A percentile compares a stretch with the other conserved stretches of the same genome.
Evolutionary conservation across 345 rosid genomes (phyloP).

Genomic region (Acer saccharum): DNA sequence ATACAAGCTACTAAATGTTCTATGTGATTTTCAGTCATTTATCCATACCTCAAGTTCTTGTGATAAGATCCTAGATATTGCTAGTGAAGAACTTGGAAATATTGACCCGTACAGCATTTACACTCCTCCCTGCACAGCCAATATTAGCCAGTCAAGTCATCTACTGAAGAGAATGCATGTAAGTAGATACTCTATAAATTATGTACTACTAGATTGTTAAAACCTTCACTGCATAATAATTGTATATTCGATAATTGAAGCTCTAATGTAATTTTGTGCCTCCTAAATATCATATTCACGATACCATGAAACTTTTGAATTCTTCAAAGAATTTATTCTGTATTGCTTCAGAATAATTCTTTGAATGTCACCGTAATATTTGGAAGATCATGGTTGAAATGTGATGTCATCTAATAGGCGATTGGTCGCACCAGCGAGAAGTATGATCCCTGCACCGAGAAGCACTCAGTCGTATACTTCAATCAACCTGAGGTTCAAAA

Average conservation of each 20-base stretch:
- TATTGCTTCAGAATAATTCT: neutral
- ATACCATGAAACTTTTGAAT: neutral
- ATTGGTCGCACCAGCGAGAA: conserved; percentile 60
- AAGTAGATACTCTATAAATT: conserved; percentile 27
- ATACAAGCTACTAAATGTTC: conserved; percentile 56
- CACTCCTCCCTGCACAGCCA: conserved; percentile 71
- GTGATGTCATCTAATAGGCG: conserved; percentile 34
- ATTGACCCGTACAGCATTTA: conserved; percentile 90
- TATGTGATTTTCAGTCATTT: conserved; percentile 75
- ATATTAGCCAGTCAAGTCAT: conserved; percentile 50
- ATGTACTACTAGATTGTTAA: neutral
- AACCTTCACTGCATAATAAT: neutral
- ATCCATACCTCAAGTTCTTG: conserved; percentile 68
- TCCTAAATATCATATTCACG: neutral
- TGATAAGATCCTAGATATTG: conserved; percentile 48
- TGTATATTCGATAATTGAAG: neutral
- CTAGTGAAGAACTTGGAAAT: conserved; percentile 68
- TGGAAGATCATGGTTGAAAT: conserved; percentile 8
- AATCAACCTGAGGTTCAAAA: conserved; percentile 79
- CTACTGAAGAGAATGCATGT: conserved; percentile 65
- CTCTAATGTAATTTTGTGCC: neutral
- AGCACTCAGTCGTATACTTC: conserved; percentile 75
- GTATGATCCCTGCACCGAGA: conserved; percentile 97
- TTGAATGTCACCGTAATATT: neutral
- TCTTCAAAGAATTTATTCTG: neutral